Evolutionary conservation across 2,329 filamentous ascomycete genomes (phyloP).

Genomic region (Xylaria sp.): DNA sequence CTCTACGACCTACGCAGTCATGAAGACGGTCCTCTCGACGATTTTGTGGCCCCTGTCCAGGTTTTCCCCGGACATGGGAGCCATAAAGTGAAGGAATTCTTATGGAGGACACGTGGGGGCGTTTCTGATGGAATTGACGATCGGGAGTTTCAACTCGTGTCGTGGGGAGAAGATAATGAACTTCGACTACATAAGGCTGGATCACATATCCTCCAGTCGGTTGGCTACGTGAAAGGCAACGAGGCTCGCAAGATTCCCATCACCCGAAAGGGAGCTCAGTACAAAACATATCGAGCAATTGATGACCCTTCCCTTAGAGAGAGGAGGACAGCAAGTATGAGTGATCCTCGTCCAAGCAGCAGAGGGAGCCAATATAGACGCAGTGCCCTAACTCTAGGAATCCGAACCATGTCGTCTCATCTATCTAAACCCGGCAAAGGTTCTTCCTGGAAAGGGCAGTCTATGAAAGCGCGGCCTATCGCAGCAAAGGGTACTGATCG

Average conservation of each 20-base stretch:
- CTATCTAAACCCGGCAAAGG: conserved; percentile 50
- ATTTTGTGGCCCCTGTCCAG: conserved; percentile 61
- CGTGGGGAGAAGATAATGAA: conserved; percentile 89
- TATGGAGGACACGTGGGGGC: conserved; percentile 83
- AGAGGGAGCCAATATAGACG: conserved; percentile 57
- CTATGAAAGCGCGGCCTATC: conserved; percentile 67
- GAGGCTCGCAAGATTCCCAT: conserved; percentile 74
- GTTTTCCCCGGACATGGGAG: conserved; percentile 71
- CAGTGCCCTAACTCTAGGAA: conserved; percentile 57
- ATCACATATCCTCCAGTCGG: conserved; percentile 69
- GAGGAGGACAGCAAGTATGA: conserved; percentile 71
- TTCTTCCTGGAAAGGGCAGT: conserved; percentile 65
- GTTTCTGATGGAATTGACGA: conserved; percentile 78
- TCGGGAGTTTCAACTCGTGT: conserved; percentile 91
- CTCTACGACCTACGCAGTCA: conserved; percentile 77
- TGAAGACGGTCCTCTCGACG: conserved; percentile 58
- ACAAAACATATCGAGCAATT: conserved; percentile 84
- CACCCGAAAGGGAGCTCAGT: conserved; percentile 84
- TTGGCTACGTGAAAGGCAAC: conserved; percentile 79
- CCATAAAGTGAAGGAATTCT: conserved; percentile 86
- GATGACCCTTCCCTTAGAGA: conserved; percentile 69
- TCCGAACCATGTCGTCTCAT: conserved; percentile 58
- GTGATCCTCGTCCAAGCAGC: conserved; percentile 64
- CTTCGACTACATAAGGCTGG: conserved; percentile 82
- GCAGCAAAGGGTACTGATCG: conserved; percentile 57